These are phyloP conservation scores for Nigrospora oryzae DNA, from an alignment of 2,329 filamentous ascomycete species.

Conservation along the genomic window DNA sequence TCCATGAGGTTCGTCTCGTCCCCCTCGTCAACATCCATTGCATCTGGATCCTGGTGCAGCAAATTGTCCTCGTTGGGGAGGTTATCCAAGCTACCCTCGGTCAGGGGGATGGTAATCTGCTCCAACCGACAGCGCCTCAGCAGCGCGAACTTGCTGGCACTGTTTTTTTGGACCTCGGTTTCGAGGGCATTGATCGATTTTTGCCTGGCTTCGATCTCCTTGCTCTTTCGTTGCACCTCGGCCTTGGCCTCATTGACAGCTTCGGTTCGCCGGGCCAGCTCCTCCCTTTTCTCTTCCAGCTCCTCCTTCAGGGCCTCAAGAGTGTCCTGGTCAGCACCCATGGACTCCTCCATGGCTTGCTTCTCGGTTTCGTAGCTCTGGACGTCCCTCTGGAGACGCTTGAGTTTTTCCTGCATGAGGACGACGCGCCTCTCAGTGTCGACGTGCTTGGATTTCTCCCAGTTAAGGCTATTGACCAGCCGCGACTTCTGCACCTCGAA, in stretches of 20 bases:
- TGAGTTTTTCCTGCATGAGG: slow-evolving; percentile 56
- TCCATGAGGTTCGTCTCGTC: slow-evolving; percentile 53
- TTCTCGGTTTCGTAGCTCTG: slow-evolving; percentile 65
- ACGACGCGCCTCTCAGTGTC: slow-evolving; percentile 62
- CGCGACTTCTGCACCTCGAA: slow-evolving; percentile 79
- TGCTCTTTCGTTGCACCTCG: slow-evolving; percentile 76
- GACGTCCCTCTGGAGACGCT: slow-evolving; percentile 61
- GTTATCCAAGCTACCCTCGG: slow-evolving; percentile 68
- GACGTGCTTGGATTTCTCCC: slow-evolving; percentile 42
- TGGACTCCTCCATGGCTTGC: slow-evolving; percentile 61
- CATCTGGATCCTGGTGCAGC: slow-evolving; percentile 69
- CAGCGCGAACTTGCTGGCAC: slow-evolving; percentile 73
- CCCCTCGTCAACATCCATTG: slow-evolving; percentile 84
- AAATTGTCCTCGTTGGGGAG: slow-evolving; percentile 82
- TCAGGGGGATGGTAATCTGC: slow-evolving; percentile 78
- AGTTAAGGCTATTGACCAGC: slow-evolving; percentile 53
- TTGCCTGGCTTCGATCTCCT: slow-evolving; percentile 66
- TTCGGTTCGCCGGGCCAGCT: slow-evolving; percentile 61
- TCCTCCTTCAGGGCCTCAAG: slow-evolving; percentile 67
- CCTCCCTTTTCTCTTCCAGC: slow-evolving; percentile 59
- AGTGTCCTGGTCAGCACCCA: slow-evolving; percentile 66
- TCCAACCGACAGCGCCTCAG: slow-evolving; percentile 88
- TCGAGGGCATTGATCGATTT: slow-evolving; percentile 75
- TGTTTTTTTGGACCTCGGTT: slow-evolving; percentile 77
- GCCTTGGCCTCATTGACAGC: slow-evolving; percentile 70